Percentiles rank a stretch among this genome's conserved stretches.
Conservation (phyloP, 257 asterid species). For the Solanum sitiens region DNA sequence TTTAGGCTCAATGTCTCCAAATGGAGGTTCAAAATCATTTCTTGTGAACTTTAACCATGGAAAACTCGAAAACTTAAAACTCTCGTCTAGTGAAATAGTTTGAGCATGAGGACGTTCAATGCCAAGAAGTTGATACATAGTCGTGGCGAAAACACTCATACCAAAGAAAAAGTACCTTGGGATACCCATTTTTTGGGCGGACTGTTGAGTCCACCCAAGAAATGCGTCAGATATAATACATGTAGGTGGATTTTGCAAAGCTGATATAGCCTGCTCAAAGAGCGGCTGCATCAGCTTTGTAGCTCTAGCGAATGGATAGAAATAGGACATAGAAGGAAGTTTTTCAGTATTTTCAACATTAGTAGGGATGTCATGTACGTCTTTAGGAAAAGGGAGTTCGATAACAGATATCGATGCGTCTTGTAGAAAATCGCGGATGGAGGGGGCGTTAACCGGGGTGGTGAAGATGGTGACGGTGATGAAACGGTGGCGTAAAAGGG, state of each 20-base stretch:
- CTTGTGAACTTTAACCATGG: constrained; percentile 33
- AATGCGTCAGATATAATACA: constrained; percentile 56
- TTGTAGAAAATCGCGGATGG: constrained; percentile 22
- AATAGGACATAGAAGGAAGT: constrained; percentile 29
- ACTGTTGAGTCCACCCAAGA: constrained; percentile 50
- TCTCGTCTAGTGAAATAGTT: constrained; percentile 18
- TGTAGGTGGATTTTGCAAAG: constrained; percentile 21
- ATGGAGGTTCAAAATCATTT: constrained; percentile 51
- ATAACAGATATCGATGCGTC: constrained; percentile 20
- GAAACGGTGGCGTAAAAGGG: constrained; percentile 43
- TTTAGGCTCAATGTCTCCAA: constrained; percentile 27
- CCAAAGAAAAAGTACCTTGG: constrained; percentile 52
- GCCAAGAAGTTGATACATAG: constrained; percentile 23
- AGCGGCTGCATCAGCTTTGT: constrained; percentile 38
- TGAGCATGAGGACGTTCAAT: constrained; percentile 33
- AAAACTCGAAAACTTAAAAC: constrained; percentile 30
- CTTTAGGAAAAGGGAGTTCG: constrained; percentile 54
- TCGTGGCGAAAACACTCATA: constrained; percentile 35
- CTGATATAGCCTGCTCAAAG: constrained; percentile 34
- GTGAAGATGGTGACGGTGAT: constrained; percentile 52
- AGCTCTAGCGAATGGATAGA: constrained; percentile 24
- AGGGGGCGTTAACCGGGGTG: constrained; percentile 44
- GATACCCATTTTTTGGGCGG: constrained; percentile 27
- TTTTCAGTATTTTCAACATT: constrained; percentile 60
- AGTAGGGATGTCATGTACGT: constrained; percentile 35